Percentiles rank a stretch among this genome's conserved stretches.
Conservation (phyloP, 495 filamentous ascomycete species). For the Lichenothelia convexa region DNA sequence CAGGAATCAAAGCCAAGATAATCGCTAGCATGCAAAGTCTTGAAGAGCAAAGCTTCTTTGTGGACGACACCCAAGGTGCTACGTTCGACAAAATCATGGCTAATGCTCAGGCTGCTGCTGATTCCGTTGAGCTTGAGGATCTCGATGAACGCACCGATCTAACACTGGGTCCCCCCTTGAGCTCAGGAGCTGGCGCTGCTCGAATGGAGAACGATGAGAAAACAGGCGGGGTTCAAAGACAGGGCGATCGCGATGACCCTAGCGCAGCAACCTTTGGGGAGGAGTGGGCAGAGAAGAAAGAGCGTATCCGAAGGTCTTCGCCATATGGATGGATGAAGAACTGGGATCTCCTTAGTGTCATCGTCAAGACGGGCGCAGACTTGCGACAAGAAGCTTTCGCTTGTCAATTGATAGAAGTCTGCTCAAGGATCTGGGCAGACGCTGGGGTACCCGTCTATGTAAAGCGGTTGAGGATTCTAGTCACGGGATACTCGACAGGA, state of each 20-base stretch:
- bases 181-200: slow-evolving; percentile 47
- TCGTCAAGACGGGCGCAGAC: slow-evolving; percentile 63
- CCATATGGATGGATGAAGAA: slow-evolving; percentile 65
- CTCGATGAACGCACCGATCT: slow-evolving; percentile 26
- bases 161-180: slow-evolving; percentile 22
- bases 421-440: slow-evolving; percentile 56
- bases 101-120: slow-evolving; percentile 23
- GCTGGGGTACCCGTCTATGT: slow-evolving; percentile 59
- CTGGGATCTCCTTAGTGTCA: slow-evolving; percentile 63
- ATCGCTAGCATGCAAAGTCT: slow-evolving; percentile 69
- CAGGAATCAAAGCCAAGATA: slow-evolving; percentile 55
- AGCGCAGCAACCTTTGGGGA: slow-evolving; percentile 64
- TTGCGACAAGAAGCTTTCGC: slow-evolving; percentile 63
- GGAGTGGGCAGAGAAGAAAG: slow-evolving; percentile 56
- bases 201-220: slow-evolving; percentile 69
- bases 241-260: slow-evolving; percentile 63
- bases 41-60: slow-evolving; percentile 60
- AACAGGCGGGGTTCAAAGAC: slow-evolving; percentile 55
- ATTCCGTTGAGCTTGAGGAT: slow-evolving; percentile 26
- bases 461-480: slow-evolving; percentile 61
- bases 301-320: slow-evolving; percentile 54
- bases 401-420: slow-evolving; percentile 57
- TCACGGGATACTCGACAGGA: slow-evolving; percentile 59
- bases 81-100: slow-evolving; percentile 60
- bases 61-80: slow-evolving; percentile 38